Evolutionary conservation across 768 basidiomycete species (phyloP), one percentile per base, ranked within the genome.

Genomic region (Boletus edulis): DNA sequence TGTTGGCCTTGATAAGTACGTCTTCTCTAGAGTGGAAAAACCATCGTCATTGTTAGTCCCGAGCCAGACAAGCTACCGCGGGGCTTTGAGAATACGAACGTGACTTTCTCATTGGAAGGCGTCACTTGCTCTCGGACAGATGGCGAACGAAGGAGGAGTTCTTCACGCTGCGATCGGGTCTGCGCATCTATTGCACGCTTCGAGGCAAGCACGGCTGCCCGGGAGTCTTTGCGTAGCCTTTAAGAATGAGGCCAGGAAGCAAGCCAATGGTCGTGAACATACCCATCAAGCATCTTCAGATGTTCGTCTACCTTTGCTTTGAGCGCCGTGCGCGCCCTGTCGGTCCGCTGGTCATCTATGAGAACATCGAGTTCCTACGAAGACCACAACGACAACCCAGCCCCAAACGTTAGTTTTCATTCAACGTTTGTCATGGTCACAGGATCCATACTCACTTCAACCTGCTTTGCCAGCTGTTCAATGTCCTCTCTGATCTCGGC

Each of bases 1-100:
- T 81, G 52, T 86, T 92, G n/a, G 92, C 86, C 59, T 85, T 85
- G 87, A 94, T 94, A 13, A 99, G 79, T 0, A 80, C 80, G 60
- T 97, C 94, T 59, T 94, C 93, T 9, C 87, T 89, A 44, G 46
- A 41, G 27, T 14, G 17, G 18, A 51, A 51, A 56, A 29, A 51
- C 32, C 45, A 50, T 46, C 10, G 18, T 18, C n/a, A 2, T 35
- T 10, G 34, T 52, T 34, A 54, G 51, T 46, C 48, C 48, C 32
- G 6, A 38, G 35, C 9, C n/a, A 22, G 27, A 29, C 12, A 27
- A 40, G 13, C 27, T 41, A 35, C 20, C 14, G 49, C 18, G 32
- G 27, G n/a, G 34, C 20, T 15, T 22, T 32, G 46, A 35, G 48
- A 27, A 20, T 8, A 81, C 85, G 53, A 57, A 87, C 88, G 78